Percentiles rank a stretch among this genome's conserved stretches.
Conservation (phyloP, 768 basidiomycete species). For the Termitomyces sp. region DNA sequence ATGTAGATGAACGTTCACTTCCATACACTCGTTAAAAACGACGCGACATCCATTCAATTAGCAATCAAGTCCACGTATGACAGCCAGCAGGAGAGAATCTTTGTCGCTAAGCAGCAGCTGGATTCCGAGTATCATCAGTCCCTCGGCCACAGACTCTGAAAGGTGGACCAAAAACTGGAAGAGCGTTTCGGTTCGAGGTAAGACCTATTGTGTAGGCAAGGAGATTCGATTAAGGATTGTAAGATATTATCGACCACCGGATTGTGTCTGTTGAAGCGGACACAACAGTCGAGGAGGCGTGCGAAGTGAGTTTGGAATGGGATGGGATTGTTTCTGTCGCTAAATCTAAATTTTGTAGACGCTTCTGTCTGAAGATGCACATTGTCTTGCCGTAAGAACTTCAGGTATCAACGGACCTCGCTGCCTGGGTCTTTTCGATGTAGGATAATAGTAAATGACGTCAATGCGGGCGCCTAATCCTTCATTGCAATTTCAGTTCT, state of each 20-base stretch:
- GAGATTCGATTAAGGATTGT: not conserved
- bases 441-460: conserved; percentile 28
- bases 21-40: not conserved
- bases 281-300: conserved; percentile 76
- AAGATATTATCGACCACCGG: conserved; percentile 68
- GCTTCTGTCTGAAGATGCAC: conserved; percentile 55
- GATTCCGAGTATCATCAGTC: conserved; percentile 20
- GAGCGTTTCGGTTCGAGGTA: conserved; percentile 53
- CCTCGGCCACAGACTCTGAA: conserved; percentile 27
- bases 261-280: conserved; percentile 66
- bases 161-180: conserved; percentile 60
- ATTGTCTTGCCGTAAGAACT: conserved; percentile 59
- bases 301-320: conserved; percentile 51
- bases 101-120: conserved; percentile 31
- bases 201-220: conserved; percentile 6
- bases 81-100: conserved; percentile 31
- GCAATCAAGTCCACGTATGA: conserved; percentile 19
- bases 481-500: conserved; percentile 42
- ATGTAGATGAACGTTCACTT: not conserved
- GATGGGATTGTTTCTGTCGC: not conserved
- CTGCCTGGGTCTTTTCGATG: conserved; percentile 69
- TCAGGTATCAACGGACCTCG: conserved; percentile 19
- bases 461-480: not conserved
- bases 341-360: conserved; percentile 31
- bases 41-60: conserved; percentile 1